These are phyloP conservation scores for Tricholoma saponaceum DNA, from an alignment of 768 basidiomycete genomes.

Conservation along the genomic window DNA sequence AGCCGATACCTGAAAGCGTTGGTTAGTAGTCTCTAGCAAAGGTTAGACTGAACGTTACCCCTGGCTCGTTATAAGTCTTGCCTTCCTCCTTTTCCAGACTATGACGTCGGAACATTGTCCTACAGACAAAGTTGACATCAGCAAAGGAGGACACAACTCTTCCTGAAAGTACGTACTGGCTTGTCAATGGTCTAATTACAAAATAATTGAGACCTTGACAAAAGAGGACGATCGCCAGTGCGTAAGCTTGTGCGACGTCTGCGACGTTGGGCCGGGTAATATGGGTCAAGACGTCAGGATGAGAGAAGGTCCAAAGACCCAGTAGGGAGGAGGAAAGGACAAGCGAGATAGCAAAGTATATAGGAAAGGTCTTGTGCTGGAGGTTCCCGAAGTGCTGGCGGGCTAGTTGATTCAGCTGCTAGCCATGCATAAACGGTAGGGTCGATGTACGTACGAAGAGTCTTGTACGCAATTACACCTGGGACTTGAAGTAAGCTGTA, in stretches of 20 bases:
- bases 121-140: slow-evolving; percentile 19
- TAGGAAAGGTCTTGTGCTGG: slow-evolving; percentile 70
- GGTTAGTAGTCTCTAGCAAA: background rate
- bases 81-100: slow-evolving; percentile 73
- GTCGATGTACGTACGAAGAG: slow-evolving; percentile 45
- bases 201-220: slow-evolving; percentile 61
- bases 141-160: background rate
- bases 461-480: slow-evolving; percentile 60
- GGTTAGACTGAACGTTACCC: slow-evolving; percentile 33
- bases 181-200: slow-evolving; percentile 68
- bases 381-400: slow-evolving; percentile 70
- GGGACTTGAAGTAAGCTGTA: background rate
- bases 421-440: background rate
- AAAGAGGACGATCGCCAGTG: slow-evolving; percentile 41
- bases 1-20: slow-evolving; percentile 48
- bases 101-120: slow-evolving; percentile 75
- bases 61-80: slow-evolving; percentile 58
- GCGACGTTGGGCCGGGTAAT: slow-evolving; percentile 42
- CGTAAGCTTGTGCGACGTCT: slow-evolving; percentile 65
- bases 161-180: slow-evolving; percentile 41
- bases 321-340: slow-evolving; percentile 50
- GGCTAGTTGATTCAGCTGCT: slow-evolving; percentile 35
- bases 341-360: slow-evolving; percentile 67
- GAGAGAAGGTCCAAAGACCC: slow-evolving; percentile 52
- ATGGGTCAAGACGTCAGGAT: slow-evolving; percentile 50